Conservation (phyloP, 2,329 filamentous ascomycete species). For the Fusarium sp. region DNA sequence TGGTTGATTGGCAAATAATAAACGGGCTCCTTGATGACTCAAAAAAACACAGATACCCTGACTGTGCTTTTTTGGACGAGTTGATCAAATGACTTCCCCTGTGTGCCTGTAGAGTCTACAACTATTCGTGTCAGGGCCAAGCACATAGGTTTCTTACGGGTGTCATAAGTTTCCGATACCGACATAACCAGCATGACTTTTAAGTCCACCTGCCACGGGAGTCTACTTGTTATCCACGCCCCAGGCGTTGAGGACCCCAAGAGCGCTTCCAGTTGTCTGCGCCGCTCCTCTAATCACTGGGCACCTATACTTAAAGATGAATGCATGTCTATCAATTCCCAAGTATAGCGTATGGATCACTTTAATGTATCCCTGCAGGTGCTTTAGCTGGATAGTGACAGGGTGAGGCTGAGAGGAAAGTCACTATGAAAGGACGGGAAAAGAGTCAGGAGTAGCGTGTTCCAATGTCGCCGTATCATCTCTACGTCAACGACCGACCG, state of each 20-base stretch:
- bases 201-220: not conserved
- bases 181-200: slow-evolving; percentile 71
- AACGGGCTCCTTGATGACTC: slow-evolving; percentile 38
- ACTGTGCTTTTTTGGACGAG: slow-evolving; percentile 66
- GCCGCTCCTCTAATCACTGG: slow-evolving; percentile 80
- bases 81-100: slow-evolving; percentile 63
- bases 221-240: slow-evolving; percentile 76
- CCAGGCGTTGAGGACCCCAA: slow-evolving; percentile 71
- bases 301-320: slow-evolving; percentile 82
- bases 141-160: slow-evolving; percentile 81
- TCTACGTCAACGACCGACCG: slow-evolving; percentile 3
- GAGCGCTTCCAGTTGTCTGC: slow-evolving; percentile 73
- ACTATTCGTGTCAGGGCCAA: slow-evolving; percentile 45
- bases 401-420: slow-evolving; percentile 43
- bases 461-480: slow-evolving; percentile 6
- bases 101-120: slow-evolving; percentile 52
- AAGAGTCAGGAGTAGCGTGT: slow-evolving; percentile 36
- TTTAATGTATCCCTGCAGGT: no score
- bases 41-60: slow-evolving; percentile 60
- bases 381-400: slow-evolving; percentile 36
- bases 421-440: slow-evolving; percentile 41
- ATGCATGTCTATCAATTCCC: slow-evolving; percentile 73
- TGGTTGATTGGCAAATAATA: slow-evolving; percentile 46
- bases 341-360: no score
- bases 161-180: slow-evolving; percentile 80